Evolutionary conservation across 2,329 filamentous ascomycete genomes (phyloP).

Genomic region (Alternaria sp.): DNA sequence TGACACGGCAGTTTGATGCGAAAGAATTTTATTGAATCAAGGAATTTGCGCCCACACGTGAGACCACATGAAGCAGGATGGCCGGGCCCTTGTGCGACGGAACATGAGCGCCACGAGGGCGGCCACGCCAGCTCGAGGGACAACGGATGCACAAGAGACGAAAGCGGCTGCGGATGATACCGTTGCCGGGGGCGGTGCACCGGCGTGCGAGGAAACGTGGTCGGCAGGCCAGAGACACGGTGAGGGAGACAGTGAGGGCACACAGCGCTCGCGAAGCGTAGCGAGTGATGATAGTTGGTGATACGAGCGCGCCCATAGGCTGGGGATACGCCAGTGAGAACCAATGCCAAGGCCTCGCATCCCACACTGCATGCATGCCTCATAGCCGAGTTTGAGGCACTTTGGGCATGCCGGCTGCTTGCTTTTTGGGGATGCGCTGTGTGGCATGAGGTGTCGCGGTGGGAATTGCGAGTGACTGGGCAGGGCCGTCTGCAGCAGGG

Average conservation of each 20-base stretch:
- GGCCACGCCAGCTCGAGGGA: slow-evolving; percentile 41
- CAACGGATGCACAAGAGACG: slow-evolving; percentile 27
- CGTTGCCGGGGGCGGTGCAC: slow-evolving; percentile 27
- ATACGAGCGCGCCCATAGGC: slow-evolving; percentile 33
- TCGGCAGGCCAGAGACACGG: slow-evolving; percentile 25
- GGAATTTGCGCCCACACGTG: slow-evolving; percentile 42
- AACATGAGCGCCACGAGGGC: slow-evolving; percentile 45
- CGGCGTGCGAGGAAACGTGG: slow-evolving; percentile 38
- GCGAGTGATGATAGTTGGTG: slow-evolving; percentile 30
- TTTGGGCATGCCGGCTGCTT: slow-evolving; percentile 21
- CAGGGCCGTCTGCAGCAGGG: not conserved
- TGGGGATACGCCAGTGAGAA: slow-evolving; percentile 23
- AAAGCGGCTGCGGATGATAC: slow-evolving; percentile 32
- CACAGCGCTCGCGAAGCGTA: slow-evolving; percentile 29
- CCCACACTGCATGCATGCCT: slow-evolving; percentile 28
- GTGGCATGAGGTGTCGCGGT: slow-evolving; percentile 12
- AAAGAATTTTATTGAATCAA: slow-evolving; percentile 42
- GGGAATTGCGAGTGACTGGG: slow-evolving; percentile 7
- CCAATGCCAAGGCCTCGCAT: slow-evolving; percentile 27
- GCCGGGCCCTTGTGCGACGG: slow-evolving; percentile 37
- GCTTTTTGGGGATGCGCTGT: slow-evolving; percentile 20
- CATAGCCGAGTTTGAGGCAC: slow-evolving; percentile 26
- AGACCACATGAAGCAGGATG: slow-evolving; percentile 44
- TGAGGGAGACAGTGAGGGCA: slow-evolving; percentile 23
- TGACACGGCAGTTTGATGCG: slow-evolving; percentile 43